phyloP scores from a whole-genome alignment of 1,139 yeast genomes.

The Geotrichum phurueaensis region DNA sequence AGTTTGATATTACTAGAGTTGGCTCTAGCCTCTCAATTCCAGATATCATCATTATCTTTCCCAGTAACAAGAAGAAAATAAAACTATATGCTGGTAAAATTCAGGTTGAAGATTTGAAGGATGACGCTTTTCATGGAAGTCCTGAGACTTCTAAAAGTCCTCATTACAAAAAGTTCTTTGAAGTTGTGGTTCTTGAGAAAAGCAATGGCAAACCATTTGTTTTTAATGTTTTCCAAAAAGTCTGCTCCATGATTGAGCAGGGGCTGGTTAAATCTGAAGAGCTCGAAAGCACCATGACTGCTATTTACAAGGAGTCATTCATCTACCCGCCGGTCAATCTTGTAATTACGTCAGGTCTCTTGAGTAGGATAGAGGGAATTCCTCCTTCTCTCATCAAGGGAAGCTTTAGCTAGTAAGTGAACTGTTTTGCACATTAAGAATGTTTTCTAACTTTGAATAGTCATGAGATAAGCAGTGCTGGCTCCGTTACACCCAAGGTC shows the following conservation, averaged over 20 bases:
- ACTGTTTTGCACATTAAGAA: neutral
- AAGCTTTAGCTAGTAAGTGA: conserved; percentile 10
- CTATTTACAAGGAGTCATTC: conserved; percentile 10
- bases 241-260: conserved; percentile 11
- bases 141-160: neutral
- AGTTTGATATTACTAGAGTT: conserved; percentile 10
- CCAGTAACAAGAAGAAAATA: conserved; percentile 4
- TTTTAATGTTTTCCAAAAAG: conserved; percentile 6
- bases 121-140: neutral
- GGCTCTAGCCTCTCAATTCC: conserved; percentile 12
- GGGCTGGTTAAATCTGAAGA: conserved; percentile 5
- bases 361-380: conserved; percentile 11
- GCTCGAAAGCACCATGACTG: conserved; percentile 11
- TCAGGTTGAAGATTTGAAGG: neutral
- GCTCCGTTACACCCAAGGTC: conserved; percentile 9
- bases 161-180: conserved; percentile 1
- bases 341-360: conserved; percentile 14
- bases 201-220: conserved; percentile 11
- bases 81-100: conserved; percentile 7
- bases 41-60: conserved; percentile 9
- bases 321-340: conserved; percentile 7
- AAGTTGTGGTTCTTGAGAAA: conserved; percentile 12
- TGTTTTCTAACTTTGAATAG: neutral
- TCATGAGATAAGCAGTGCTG: conserved; percentile 3
- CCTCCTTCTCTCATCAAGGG: conserved; percentile 15